phyloP scores from a whole-genome alignment of 2,329 filamentous ascomycete species.

The Hymenoscyphus fructigenus region DNA sequence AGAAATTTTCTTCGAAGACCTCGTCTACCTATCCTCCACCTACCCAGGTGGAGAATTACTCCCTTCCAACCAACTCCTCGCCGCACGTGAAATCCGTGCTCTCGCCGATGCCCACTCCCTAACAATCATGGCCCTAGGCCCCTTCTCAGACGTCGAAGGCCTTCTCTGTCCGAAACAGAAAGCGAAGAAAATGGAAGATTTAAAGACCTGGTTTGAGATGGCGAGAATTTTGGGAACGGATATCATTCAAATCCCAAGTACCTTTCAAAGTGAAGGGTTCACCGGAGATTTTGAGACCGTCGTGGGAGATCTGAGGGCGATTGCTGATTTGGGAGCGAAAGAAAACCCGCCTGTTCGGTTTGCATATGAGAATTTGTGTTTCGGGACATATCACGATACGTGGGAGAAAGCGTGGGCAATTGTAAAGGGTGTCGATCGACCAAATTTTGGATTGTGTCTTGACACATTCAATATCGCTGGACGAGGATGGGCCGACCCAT shows the following conservation, averaged over 20 bases:
- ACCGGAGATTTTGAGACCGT: conserved; percentile 56
- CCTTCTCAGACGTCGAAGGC: conserved; percentile 77
- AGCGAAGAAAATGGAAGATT: conserved; percentile 55
- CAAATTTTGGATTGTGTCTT: conserved; percentile 74
- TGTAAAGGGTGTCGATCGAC: conserved; percentile 60
- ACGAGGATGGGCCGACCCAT: conserved; percentile 68
- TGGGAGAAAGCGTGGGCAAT: conserved; percentile 75
- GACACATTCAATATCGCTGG: conserved; percentile 79
- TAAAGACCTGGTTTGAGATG: conserved; percentile 69
- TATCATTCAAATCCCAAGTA: conserved; percentile 72
- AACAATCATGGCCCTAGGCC: conserved; percentile 55
- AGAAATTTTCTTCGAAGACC: conserved; percentile 77
- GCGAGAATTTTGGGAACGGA: conserved; percentile 66
- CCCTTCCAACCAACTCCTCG: conserved; percentile 48
- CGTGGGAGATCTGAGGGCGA: conserved; percentile 58
- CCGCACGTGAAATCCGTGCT: conserved; percentile 54
- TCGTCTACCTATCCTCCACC: conserved; percentile 56
- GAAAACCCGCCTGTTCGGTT: conserved; percentile 60
- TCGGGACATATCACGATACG: conserved; percentile 66
- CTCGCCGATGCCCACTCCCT: conserved; percentile 58
- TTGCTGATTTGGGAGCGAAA: conserved; percentile 65
- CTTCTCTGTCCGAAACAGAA: conserved; percentile 62
- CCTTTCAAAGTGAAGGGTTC: conserved; percentile 46
- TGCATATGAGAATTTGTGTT: conserved; percentile 72
- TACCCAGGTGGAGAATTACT: conserved; percentile 31